Evolutionary conservation across 2,329 filamentous ascomycete genomes (phyloP), one percentile per base, ranked within the genome.

Genomic region (Epichloe elymi): DNA sequence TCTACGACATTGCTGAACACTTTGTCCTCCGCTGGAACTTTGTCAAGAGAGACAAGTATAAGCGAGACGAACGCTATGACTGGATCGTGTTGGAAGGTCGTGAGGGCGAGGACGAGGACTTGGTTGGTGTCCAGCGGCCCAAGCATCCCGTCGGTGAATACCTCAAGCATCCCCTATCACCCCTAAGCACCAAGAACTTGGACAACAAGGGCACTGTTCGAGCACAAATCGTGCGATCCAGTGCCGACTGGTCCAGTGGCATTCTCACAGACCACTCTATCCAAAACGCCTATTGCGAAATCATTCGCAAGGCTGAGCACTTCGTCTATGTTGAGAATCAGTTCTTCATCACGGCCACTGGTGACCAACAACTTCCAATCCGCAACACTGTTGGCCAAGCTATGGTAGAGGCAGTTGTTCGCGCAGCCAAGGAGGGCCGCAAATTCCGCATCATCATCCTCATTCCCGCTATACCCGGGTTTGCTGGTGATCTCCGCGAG

Each of bases 271-370:
- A 95, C 54, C 83, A 88, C 58, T 89, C 84, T 47, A 95, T 95
- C 52, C 87, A 93, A 58, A 94, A 88, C 59, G 88, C 89, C 0
- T 95, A 95, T 64, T 75, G 74, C 53, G 88, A 95, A 56, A 71
- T 94, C 33, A 97, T 97, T 59, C 75, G 83, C 48, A 88, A 87
- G 48, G 91, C 91, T 0, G 73, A 96, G 67, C 91, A 97, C 64
- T 96, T 82, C 59, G 85, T 98, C 23, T 98, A 97, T 70, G 95
- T 98, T 54, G 93, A 98, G 66, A 97, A 97, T 61, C 93, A 98
- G 61, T 97, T 97, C 72, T 98, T 97, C 74, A 96, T 94, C 63
- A 94, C 89, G 1, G 87, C 93, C 0, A 97, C 91, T 0, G 88
- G 88, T 8, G 83, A 93, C n/a, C 69, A 95, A 37, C 90, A 96